phyloP scores from a whole-genome alignment of 345 rosid genomes.

The Trapa bicornis region DNA sequence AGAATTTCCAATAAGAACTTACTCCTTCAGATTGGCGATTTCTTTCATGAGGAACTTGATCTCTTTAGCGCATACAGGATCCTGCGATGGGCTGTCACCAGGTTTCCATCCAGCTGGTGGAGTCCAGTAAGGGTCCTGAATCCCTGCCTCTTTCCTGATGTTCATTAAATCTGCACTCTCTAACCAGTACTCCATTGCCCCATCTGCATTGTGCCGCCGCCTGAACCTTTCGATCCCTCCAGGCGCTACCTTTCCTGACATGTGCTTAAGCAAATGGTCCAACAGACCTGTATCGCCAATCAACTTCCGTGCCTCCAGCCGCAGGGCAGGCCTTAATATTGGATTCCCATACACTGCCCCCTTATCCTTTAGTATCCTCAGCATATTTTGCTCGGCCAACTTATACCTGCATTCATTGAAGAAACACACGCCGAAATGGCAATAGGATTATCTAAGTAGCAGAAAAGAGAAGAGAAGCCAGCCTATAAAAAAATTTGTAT shows the following conservation, averaged over 20 bases:
- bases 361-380: conserved; percentile 73
- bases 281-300: conserved; percentile 92
- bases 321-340: conserved; percentile 58
- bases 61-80: conserved; percentile 65
- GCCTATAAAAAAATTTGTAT: neutral
- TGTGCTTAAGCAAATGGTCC: conserved; percentile 92
- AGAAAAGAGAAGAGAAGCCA: neutral
- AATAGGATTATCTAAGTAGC: neutral
- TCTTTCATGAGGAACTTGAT: conserved; percentile 44
- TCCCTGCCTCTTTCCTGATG: conserved; percentile 70
- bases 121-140: conserved; percentile 85
- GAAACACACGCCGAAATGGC: neutral
- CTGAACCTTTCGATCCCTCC: conserved; percentile 76
- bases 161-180: conserved; percentile 64
- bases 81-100: conserved; percentile 75
- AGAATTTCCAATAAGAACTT: neutral
- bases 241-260: conserved; percentile 91
- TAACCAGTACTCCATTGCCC: conserved; percentile 95
- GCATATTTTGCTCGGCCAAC: conserved; percentile 71
- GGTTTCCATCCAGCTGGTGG: conserved; percentile 92
- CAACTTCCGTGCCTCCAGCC: conserved; percentile 70
- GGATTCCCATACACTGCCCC: conserved; percentile 58
- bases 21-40: conserved; percentile 37
- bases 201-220: conserved; percentile 84
- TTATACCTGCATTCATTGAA: conserved; percentile 42